Evolutionary conservation across 2,329 filamentous ascomycete species (phyloP), one percentile per base, ranked within the genome.

Genomic region (Pseudogymnoascus sp.): DNA sequence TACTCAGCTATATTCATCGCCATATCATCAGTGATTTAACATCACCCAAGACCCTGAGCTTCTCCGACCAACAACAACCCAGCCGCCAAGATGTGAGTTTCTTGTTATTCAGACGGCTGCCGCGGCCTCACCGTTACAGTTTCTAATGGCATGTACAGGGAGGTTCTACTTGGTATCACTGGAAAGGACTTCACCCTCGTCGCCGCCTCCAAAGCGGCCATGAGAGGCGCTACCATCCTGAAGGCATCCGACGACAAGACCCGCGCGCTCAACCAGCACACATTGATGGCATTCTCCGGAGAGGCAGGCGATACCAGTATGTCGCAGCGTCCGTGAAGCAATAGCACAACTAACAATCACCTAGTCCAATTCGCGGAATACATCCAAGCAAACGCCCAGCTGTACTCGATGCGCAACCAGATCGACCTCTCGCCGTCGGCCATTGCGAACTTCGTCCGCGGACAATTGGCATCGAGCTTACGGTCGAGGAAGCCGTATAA

Each of bases 171-270:
- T 71, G 95, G 95, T 74, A 96, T 99, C 77, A 97, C 93, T 65
- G 96, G 95, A 82, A 96, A 96, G 83, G 96, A 99, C 85, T 99
- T 97, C 78, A 96, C 93, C 80, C 87, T 99, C 83, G 88, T 99
- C 76, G 95, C 92, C 73, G 91, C 95, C 72, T 97, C 93, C 67
- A 97, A 99, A 83, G 95, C 95, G 75, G 91, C 93, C 72, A 97
- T 97, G 93, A 88, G 95, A 81, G 95, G 95, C 73, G 91, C 92
- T 68, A 97, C 93, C 65, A 89, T 99, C 77, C 88, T 99, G 75
- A 99, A 99, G 80, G 86, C 91, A 64, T 85, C 87, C 69, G 96
- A 99, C 78, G 93, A 99, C 84, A 99, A 99, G 86, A 99, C 95
- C 68, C 86, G 91, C 75, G 80, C 84, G 69, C 82, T 99, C 70